A percentile compares a stretch with the other conserved stretches of the same genome.
These are phyloP conservation scores for Ogataea methanolica DNA, from an alignment of 805 yeast genomes.

Conservation along the genomic window DNA sequence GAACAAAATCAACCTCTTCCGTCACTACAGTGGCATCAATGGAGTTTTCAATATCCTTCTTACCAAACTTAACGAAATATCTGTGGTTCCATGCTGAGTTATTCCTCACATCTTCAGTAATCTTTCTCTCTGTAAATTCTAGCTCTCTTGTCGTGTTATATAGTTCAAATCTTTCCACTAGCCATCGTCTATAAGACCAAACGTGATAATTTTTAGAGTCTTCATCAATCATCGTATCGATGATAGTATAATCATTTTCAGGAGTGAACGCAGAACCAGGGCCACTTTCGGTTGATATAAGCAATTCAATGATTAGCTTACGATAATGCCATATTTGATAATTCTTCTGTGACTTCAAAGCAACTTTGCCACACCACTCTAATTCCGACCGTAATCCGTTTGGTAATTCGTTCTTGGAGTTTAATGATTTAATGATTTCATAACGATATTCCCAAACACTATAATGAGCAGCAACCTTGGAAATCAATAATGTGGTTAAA, in stretches of 20 bases:
- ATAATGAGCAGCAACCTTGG: slow-evolving; percentile 81
- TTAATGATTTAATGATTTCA: slow-evolving; percentile 40
- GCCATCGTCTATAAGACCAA: slow-evolving; percentile 91
- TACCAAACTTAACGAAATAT: slow-evolving; percentile 46
- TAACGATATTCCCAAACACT: slow-evolving; percentile 79
- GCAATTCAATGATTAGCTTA: slow-evolving; percentile 49
- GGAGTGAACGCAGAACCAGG: slow-evolving; percentile 30
- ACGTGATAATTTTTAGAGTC: slow-evolving; percentile 94
- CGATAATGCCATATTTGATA: slow-evolving; percentile 98
- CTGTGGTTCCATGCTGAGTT: slow-evolving; percentile 95
- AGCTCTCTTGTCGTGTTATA: slow-evolving; percentile 45
- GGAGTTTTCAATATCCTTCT: slow-evolving; percentile 7
- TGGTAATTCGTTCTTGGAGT: slow-evolving; percentile 2
- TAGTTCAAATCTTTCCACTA: slow-evolving; percentile 51
- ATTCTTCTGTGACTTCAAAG: slow-evolving; percentile 77
- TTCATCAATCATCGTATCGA: slow-evolving; percentile 62
- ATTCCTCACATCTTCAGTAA: slow-evolving; percentile 68
- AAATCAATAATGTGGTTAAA: slow-evolving; percentile 60
- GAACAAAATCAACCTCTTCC: slow-evolving; percentile 52
- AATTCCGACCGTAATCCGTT: slow-evolving; percentile 50
- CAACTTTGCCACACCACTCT: slow-evolving; percentile 74
- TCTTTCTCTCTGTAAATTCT: slow-evolving; percentile 40
- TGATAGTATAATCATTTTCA: slow-evolving; percentile 59
- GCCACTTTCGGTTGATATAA: slow-evolving; percentile 2
- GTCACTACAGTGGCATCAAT: slow-evolving; percentile 12